Conservation (phyloP, 1,139 yeast genomes). For the Hanseniaspora uvarum region DNA sequence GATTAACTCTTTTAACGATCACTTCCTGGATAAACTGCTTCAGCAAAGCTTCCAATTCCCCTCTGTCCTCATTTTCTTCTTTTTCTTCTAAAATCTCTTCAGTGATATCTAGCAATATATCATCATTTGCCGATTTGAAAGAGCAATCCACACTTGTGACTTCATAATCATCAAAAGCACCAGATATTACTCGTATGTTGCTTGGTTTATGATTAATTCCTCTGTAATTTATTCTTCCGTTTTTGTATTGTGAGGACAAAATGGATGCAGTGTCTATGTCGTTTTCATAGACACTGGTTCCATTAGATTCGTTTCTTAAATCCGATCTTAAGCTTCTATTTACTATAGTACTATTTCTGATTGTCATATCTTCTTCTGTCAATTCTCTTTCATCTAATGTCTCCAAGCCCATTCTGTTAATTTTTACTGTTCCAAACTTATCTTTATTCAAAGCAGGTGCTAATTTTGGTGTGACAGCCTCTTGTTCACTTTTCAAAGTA, state of each 20-base stretch:
- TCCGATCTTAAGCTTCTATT: background rate
- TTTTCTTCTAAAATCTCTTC: constrained; percentile 8
- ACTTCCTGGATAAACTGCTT: constrained; percentile 21
- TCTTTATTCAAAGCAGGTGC: background rate
- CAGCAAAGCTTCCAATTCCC: constrained; percentile 22
- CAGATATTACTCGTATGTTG: constrained; percentile 10
- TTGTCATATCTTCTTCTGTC: constrained; percentile 13
- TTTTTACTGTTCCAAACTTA: constrained; percentile 9
- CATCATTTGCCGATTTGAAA: constrained; percentile 10
- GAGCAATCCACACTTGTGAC: constrained; percentile 4
- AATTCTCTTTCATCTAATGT: constrained; percentile 9
- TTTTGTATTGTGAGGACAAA: background rate
- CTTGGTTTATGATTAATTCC: constrained; percentile 13
- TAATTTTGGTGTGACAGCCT: background rate
- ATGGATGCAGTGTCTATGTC: constrained; percentile 1
- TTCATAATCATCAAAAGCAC: constrained; percentile 24
- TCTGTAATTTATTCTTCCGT: background rate
- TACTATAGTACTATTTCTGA: constrained; percentile 4
- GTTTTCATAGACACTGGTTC: constrained; percentile 7
- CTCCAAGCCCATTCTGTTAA: constrained; percentile 23
- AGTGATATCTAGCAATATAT: background rate
- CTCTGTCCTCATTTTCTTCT: constrained; percentile 12
- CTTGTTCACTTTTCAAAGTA: constrained; percentile 10
- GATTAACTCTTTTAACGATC: constrained; percentile 16
- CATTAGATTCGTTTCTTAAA: background rate